phyloP scores from a whole-genome alignment of 441 rosid genomes.

The Eutrema salsugineum region DNA sequence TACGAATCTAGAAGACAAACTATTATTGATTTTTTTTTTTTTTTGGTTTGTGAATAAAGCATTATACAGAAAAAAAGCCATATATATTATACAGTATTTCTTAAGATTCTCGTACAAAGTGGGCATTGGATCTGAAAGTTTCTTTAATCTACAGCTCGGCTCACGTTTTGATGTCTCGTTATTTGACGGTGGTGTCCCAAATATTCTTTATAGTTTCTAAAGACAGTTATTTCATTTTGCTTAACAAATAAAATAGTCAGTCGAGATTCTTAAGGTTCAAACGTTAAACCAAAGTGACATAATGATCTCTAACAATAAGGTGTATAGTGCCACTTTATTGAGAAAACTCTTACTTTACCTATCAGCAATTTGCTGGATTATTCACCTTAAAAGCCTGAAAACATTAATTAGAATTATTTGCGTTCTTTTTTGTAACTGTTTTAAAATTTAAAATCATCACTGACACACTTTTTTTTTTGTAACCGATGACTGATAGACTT shows the following conservation, averaged over 20 bases:
- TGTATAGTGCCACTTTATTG: neutral
- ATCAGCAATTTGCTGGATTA: conserved; percentile 20
- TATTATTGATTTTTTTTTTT: neutral
- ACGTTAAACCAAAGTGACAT: neutral
- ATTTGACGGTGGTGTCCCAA: neutral
- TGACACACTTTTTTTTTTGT: neutral
- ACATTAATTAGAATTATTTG: neutral
- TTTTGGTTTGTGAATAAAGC: neutral
- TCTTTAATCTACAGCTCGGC: conserved; percentile 11
- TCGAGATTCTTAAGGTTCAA: neutral
- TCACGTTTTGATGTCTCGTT: conserved; percentile 25
- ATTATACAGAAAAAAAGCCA: neutral
- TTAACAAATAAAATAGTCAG: neutral
- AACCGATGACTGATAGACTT: neutral
- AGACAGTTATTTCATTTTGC: neutral
- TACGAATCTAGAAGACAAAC: neutral
- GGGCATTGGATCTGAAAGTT: conserved; percentile 19
- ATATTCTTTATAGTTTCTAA: too few relatives aligned
- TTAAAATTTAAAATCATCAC: conserved; percentile 1
- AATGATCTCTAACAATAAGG: neutral
- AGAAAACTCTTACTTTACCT: conserved; percentile 10
- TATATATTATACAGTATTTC: neutral
- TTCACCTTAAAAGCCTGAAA: conserved; percentile 28
- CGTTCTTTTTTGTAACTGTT: neutral
- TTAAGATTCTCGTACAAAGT: conserved; percentile 23